phyloP scores from a whole-genome alignment of 139 green algal genomes.

The Gonium pectorale region DNA sequence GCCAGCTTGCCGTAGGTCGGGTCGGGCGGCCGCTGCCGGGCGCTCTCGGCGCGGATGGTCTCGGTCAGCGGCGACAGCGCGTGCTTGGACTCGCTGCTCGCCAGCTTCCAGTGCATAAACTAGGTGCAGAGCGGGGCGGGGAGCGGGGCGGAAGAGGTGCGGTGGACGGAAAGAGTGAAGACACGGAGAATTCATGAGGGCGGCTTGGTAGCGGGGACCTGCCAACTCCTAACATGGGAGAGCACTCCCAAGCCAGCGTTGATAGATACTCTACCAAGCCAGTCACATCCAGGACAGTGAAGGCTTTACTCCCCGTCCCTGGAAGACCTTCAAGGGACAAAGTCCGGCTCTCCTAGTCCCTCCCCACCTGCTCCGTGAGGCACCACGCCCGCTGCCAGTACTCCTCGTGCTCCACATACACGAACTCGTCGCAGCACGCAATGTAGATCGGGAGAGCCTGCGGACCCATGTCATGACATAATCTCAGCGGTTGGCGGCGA shows the following conservation, averaged over 20 bases:
- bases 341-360: too few species aligned
- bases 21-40: neutral
- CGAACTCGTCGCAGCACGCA: conserved; percentile 51
- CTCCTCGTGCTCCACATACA: conserved; percentile 39
- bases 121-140: neutral
- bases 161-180: neutral
- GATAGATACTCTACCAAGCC: too few species aligned
- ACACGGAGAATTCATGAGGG: too few species aligned
- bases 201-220: too few species aligned
- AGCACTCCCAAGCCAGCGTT: too few species aligned
- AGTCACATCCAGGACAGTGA: too few species aligned
- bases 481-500: too few species aligned
- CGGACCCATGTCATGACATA: too few species aligned
- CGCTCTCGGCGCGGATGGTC: neutral
- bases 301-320: too few species aligned
- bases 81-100: neutral
- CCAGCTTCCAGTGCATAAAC: conserved; percentile 56
- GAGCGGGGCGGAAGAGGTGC: neutral
- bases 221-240: too few species aligned
- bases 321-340: too few species aligned
- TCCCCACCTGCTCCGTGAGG: conserved; percentile 41
- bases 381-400: conserved; percentile 53
- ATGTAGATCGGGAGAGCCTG: conserved; percentile 49
- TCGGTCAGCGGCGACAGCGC: neutral
- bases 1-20: conserved; percentile 39